Conservation (phyloP, 305 asterid genomes). For the Fraxinus dipetala region DNA sequence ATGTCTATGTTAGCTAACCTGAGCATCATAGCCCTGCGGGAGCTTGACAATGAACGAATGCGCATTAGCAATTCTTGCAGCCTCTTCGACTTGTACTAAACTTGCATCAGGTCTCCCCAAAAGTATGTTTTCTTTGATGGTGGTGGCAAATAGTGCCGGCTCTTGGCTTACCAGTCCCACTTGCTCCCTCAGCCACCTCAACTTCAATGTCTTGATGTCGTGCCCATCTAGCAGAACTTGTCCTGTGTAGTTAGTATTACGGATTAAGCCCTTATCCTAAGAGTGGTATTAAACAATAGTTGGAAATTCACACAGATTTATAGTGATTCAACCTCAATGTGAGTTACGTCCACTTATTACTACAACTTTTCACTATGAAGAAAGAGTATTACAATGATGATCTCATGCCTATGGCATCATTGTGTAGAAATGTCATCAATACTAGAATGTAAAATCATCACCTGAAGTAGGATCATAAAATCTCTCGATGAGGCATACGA, state of each 20-base stretch:
- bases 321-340: not conserved
- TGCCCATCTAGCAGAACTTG: constrained; percentile 81
- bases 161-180: constrained; percentile 98
- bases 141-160: constrained; percentile 92
- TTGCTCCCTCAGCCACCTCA: constrained; percentile 91
- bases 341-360: not conserved
- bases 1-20: constrained; percentile 38
- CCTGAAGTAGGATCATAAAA: constrained; percentile 56
- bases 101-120: constrained; percentile 84
- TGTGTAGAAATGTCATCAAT: not conserved
- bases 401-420: not conserved
- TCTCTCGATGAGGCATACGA: constrained; percentile 54
- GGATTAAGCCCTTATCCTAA: not conserved
- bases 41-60: constrained; percentile 91
- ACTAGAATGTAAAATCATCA: not conserved
- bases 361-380: not conserved
- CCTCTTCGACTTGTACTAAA: constrained; percentile 75
- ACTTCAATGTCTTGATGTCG: constrained; percentile 67
- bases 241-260: constrained; percentile 47
- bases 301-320: not conserved
- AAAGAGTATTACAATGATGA: not conserved
- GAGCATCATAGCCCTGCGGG: constrained; percentile 94
- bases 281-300: not conserved
- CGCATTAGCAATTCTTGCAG: constrained; percentile 93
- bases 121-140: constrained; percentile 84